phyloP scores from a whole-genome alignment of 2,329 filamentous ascomycete species.

The Cercospora sp. region DNA sequence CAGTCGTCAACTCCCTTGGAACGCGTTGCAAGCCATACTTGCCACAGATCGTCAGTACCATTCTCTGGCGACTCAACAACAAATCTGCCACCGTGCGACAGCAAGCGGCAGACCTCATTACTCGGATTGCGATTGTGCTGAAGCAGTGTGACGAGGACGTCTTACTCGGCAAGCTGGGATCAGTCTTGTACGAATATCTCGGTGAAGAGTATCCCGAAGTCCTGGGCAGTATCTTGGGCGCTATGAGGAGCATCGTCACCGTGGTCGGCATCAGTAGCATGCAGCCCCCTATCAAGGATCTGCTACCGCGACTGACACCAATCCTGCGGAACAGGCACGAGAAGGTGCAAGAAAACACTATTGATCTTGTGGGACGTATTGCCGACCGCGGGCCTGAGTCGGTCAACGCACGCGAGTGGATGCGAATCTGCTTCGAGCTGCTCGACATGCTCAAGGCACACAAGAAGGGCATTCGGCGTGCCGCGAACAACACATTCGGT shows the following conservation, averaged over 20 bases:
- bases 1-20: conserved; percentile 91
- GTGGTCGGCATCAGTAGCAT: conserved; percentile 97
- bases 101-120: conserved; percentile 94
- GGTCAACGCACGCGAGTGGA: conserved; percentile 97
- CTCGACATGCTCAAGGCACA: conserved; percentile 99
- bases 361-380: conserved; percentile 95
- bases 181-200: conserved; percentile 95
- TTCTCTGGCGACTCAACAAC: conserved; percentile 96
- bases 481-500: conserved; percentile 98
- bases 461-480: conserved; percentile 97
- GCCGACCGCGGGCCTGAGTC: conserved; percentile 95
- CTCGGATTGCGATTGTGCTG: conserved; percentile 97
- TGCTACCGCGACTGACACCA: conserved; percentile 92
- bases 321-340: conserved; percentile 98
- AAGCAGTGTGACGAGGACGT: conserved; percentile 97
- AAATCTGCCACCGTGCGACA: conserved; percentile 96
- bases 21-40: conserved; percentile 94
- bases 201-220: conserved; percentile 99
- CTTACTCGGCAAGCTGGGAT: conserved; percentile 89
- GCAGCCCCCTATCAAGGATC: conserved; percentile 96
- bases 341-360: conserved; percentile 98
- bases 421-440: conserved; percentile 98
- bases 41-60: conserved; percentile 94
- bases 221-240: conserved; percentile 91
- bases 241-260: conserved; percentile 91